These are phyloP conservation scores for Diphasiastrum complanatum DNA, from an alignment of 83 land plant genomes.

Conservation along the genomic window DNA sequence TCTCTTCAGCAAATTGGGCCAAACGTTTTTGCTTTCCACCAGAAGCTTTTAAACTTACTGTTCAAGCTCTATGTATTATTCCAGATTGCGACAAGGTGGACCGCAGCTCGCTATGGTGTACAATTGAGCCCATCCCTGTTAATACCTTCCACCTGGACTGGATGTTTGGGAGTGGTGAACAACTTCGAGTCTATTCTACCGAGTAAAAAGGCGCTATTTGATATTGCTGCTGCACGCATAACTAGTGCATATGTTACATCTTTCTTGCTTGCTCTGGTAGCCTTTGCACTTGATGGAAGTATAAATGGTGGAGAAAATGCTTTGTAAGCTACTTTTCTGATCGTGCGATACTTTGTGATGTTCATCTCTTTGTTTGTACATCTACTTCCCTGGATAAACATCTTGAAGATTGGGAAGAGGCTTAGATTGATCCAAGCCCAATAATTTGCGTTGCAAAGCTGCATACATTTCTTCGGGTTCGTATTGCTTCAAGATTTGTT, in stretches of 20 bases:
- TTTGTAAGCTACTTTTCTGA: conserved; percentile 51
- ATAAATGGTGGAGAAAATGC: conserved; percentile 97
- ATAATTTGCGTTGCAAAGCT: too few relatives aligned
- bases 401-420: too few relatives aligned
- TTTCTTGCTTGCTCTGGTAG: conserved; percentile 51
- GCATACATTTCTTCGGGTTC: too few relatives aligned
- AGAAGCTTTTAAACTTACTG: too few relatives aligned
- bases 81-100: conserved; percentile 68
- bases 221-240: conserved; percentile 91
- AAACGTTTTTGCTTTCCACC: too few relatives aligned
- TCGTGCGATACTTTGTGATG: background rate
- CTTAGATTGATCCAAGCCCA: too few relatives aligned
- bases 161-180: conserved; percentile 89
- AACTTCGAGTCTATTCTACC: conserved; percentile 88
- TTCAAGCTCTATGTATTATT: too few relatives aligned
- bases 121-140: conserved; percentile 89
- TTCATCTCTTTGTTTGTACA: background rate
- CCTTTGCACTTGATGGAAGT: conserved; percentile 77
- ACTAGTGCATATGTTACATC: conserved; percentile 87
- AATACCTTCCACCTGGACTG: conserved; percentile 97
- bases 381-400: background rate
- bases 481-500: too few relatives aligned
- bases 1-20: background rate
- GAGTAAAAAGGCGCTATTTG: conserved; percentile 84
- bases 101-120: conserved; percentile 73